phyloP scores from a whole-genome alignment of 495 filamentous ascomycete species.

The Jackrogersella multiformis region DNA sequence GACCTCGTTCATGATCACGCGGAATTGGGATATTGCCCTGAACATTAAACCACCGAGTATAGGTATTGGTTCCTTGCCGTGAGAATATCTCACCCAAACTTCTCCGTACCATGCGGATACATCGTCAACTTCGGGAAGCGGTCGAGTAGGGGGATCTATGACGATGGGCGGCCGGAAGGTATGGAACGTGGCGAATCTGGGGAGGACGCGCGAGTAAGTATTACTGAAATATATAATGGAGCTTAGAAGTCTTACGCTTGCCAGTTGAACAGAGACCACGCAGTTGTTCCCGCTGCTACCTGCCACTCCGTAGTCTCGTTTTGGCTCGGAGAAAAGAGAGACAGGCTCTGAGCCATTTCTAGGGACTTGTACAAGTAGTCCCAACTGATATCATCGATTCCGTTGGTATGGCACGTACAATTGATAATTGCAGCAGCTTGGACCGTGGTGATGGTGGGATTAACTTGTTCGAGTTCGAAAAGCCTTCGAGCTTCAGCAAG shows the following conservation, averaged over 20 bases:
- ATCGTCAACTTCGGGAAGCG: constrained; percentile 43
- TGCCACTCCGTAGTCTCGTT: constrained; percentile 38
- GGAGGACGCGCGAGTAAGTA: background rate
- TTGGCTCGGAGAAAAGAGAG: constrained; percentile 39
- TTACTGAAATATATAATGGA: background rate
- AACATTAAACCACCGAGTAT: constrained; percentile 43
- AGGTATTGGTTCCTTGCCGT: constrained; percentile 32
- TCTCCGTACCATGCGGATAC: constrained; percentile 48
- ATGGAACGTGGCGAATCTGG: constrained; percentile 37
- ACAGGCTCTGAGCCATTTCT: constrained; percentile 45
- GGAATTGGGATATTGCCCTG: constrained; percentile 48
- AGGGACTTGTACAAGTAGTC: constrained; percentile 42
- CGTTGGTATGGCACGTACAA: constrained; percentile 45
- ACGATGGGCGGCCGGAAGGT: constrained; percentile 44
- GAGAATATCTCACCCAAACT: constrained; percentile 49
- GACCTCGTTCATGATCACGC: constrained; percentile 47
- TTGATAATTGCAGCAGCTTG: constrained; percentile 48
- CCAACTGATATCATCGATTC: constrained; percentile 50
- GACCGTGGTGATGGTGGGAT: constrained; percentile 44
- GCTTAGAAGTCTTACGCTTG: constrained; percentile 45
- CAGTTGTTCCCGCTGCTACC: constrained; percentile 44
- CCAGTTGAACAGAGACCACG: constrained; percentile 51
- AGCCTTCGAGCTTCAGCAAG: constrained; percentile 53
- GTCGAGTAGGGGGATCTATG: constrained; percentile 38
- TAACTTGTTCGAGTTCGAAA: constrained; percentile 46